Evolutionary conservation across 768 basidiomycete species (phyloP), one percentile per base, ranked within the genome.

Genomic region (Chlorophyllum brunneum): DNA sequence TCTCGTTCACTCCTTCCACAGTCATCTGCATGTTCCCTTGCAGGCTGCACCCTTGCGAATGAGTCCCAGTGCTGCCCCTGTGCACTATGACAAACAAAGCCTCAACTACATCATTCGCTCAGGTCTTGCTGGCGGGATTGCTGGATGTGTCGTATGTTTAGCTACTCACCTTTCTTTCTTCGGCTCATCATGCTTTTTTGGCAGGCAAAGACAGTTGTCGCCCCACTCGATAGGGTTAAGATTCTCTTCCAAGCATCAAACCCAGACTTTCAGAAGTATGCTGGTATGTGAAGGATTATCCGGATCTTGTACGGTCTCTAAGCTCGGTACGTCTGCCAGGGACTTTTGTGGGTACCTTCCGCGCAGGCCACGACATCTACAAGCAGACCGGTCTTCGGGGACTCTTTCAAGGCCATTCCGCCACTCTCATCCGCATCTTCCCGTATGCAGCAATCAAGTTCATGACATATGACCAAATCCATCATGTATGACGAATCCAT

Each of bases 221-320:
- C 97, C 16, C 97, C 97, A 3, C 79, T 99, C 43, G 97, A 99
- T 67, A 79, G 97, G 65, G 95, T 99, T 60, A 99, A 99, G 73
- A 99, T 99, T 61, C 84, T 99, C 43, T 97, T 98, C 65, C 95
- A 99, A 67, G 92, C 97, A 0, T 92, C 92, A 5, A 97, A 95
- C 67, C 89, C 90, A 6, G 95, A 98, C 54, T 99, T 89, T 65
- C 80, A 82, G 65, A 91, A 93, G 67, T 98, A 95, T 71, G 82
- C 94, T 53, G 95, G 95, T 92, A 54, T 53, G 81, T 62, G 11
- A 31, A 16, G 24, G 13, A 24, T 24, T n/a, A n/a, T 33, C 18
- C 36, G 40, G 41, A 40, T 33, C 30, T 54, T 26, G n/a, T 29
- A 29, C 22, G 41, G 5, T 20, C 20, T 37, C 37, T 16, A 2